Conservation (phyloP, 2,329 filamentous ascomycete species). For the Erysiphe pulchra region DNA sequence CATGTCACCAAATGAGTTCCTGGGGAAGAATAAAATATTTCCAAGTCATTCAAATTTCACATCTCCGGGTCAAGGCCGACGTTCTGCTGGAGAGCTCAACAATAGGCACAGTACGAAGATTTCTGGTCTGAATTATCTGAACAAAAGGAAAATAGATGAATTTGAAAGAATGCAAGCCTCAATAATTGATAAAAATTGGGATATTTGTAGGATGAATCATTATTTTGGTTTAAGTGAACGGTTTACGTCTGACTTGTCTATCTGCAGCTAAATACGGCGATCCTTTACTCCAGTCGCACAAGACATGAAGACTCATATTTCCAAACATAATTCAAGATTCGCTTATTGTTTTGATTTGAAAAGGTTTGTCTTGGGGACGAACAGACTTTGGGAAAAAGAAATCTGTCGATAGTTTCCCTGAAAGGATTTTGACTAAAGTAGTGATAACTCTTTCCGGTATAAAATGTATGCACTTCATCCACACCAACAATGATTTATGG, state of each 20-base stretch:
- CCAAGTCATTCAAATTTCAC: neutral
- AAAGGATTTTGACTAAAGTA: too few relatives aligned
- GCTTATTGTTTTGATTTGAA: too few relatives aligned
- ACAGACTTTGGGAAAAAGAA: too few relatives aligned
- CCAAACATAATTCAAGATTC: too few relatives aligned
- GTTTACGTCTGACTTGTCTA: neutral
- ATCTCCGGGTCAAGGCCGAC: neutral
- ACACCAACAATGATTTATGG: too few relatives aligned
- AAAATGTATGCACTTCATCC: too few relatives aligned
- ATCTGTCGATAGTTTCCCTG: too few relatives aligned
- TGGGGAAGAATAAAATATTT: neutral
- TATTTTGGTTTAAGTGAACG: too few relatives aligned
- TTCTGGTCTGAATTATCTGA: constrained; percentile 26
- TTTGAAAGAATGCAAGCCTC: constrained; percentile 21
- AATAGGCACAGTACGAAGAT: constrained; percentile 12
- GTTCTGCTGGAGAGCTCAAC: constrained; percentile 1
- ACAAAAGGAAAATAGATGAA: constrained; percentile 30
- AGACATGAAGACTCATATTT: neutral
- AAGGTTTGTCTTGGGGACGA: too few relatives aligned
- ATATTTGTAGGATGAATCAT: constrained; percentile 11
- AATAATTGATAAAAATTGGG: constrained; percentile 26
- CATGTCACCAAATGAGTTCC: neutral
- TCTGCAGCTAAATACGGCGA: neutral
- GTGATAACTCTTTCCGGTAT: too few relatives aligned
- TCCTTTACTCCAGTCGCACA: neutral